phyloP scores from a whole-genome alignment of 768 basidiomycete species.

The Suillus weaverae region DNA sequence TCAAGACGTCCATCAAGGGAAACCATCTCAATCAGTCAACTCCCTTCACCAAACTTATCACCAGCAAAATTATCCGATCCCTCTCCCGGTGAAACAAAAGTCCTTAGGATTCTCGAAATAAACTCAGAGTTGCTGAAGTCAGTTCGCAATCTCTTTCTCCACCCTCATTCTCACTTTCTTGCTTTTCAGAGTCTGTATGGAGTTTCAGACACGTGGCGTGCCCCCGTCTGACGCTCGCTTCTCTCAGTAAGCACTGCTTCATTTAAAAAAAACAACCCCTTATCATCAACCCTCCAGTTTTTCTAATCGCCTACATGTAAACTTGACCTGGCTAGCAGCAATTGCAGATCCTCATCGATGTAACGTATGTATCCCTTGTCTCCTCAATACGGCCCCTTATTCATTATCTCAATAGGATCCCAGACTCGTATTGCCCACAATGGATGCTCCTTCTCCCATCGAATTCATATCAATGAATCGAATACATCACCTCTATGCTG shows the following conservation, averaged over 20 bases:
- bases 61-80: conserved; percentile 13
- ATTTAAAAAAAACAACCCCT: neutral
- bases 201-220: conserved; percentile 57
- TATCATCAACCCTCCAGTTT: conserved; percentile 45
- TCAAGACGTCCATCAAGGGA: conserved; percentile 28
- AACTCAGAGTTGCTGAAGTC: conserved; percentile 73
- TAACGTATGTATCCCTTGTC: conserved; percentile 39
- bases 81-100: conserved; percentile 45
- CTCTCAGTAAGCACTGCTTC: conserved; percentile 49
- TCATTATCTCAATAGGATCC: conserved; percentile 28
- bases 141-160: conserved; percentile 19
- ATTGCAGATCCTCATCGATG: conserved; percentile 58
- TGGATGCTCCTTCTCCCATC: conserved; percentile 54
- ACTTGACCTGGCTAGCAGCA: conserved; percentile 69
- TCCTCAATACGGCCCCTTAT: conserved; percentile 3
- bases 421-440: conserved; percentile 49
- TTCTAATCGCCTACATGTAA: conserved; percentile 61
- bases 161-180: conserved; percentile 9
- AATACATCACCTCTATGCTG: conserved; percentile 62
- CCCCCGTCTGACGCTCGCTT: conserved; percentile 48
- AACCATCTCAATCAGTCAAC: conserved; percentile 28
- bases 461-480: conserved; percentile 57
- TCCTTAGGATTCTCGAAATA: conserved; percentile 60
- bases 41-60: conserved; percentile 26
- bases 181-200: conserved; percentile 53